phyloP scores from a whole-genome alignment of 2,329 filamentous ascomycete genomes.

The Xylariales sp. region DNA sequence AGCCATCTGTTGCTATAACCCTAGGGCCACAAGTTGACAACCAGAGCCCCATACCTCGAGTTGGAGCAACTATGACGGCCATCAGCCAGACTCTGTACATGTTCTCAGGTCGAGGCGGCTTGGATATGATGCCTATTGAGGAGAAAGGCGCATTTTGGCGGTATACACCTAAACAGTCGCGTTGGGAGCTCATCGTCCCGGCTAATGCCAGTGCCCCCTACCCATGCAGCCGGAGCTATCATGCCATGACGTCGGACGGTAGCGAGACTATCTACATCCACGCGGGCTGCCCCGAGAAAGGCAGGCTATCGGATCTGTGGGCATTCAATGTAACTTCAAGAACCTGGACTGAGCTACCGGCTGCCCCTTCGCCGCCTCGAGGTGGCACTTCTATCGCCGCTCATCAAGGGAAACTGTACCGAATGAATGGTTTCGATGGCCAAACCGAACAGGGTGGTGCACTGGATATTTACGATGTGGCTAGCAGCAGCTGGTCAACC shows the following conservation, averaged over 20 bases:
- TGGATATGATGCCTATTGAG: conserved; percentile 54
- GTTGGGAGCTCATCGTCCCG: conserved; percentile 44
- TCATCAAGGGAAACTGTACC: conserved; percentile 38
- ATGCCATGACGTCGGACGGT: conserved; percentile 37
- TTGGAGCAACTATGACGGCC: conserved; percentile 47
- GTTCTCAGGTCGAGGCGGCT: conserved; percentile 60
- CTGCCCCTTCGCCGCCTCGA: conserved; percentile 47
- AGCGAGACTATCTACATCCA: conserved; percentile 50
- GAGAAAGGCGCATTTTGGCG: conserved; percentile 55
- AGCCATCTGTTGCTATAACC: too few relatives aligned
- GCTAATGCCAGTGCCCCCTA: conserved; percentile 25
- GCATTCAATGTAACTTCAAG: conserved; percentile 41
- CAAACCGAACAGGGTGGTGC: conserved; percentile 52
- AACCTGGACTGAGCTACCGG: conserved; percentile 46
- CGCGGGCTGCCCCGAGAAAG: conserved; percentile 54
- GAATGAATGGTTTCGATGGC: conserved; percentile 63
- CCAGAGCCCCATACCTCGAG: conserved; percentile 43
- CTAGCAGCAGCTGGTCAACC: conserved; percentile 16
- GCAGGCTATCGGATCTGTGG: conserved; percentile 57
- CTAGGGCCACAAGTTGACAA: too few relatives aligned
- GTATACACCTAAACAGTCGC: conserved; percentile 33
- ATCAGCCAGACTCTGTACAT: conserved; percentile 48
- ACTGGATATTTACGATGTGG: conserved; percentile 41
- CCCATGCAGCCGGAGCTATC: conserved; percentile 52
- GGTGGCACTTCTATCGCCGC: conserved; percentile 49